These are phyloP conservation scores for Parastagonospora avenae DNA, from an alignment of 2,329 filamentous ascomycete genomes.

Conservation along the genomic window DNA sequence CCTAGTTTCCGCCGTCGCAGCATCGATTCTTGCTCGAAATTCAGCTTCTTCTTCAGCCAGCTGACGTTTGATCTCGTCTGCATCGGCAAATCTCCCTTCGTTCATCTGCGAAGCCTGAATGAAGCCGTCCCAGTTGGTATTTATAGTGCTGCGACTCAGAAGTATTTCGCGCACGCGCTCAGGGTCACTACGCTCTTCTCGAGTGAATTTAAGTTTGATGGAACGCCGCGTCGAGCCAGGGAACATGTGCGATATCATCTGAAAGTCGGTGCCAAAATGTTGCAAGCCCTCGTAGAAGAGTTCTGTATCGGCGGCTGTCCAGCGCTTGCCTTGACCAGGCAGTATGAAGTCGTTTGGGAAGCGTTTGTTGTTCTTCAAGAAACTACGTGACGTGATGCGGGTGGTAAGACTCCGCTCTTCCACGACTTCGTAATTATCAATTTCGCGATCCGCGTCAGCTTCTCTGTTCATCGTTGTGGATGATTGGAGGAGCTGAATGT, in stretches of 20 bases:
- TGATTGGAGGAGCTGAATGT: conserved; percentile 72
- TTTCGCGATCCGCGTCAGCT: conserved; percentile 62
- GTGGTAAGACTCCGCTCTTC: conserved; percentile 81
- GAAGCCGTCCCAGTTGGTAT: conserved; percentile 46
- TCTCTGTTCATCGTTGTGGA: conserved; percentile 73
- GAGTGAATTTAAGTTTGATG: conserved; percentile 82
- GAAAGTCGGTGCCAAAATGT: conserved; percentile 83
- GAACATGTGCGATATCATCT: conserved; percentile 79
- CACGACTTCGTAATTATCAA: conserved; percentile 63
- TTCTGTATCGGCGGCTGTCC: conserved; percentile 73
- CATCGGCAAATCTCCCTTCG: conserved; percentile 45
- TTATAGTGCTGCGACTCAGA: conserved; percentile 47
- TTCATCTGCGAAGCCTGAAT: conserved; percentile 38
- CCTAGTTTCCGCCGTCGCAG: conserved; percentile 38
- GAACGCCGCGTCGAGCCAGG: conserved; percentile 71
- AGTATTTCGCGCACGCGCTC: conserved; percentile 68
- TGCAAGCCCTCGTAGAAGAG: conserved; percentile 75
- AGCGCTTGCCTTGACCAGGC: conserved; percentile 56
- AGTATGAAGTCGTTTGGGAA: conserved; percentile 53
- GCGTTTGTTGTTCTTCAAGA: conserved; percentile 64
- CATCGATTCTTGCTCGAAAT: conserved; percentile 44
- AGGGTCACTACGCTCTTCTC: conserved; percentile 73
- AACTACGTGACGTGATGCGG: conserved; percentile 71
- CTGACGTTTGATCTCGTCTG: conserved; percentile 40
- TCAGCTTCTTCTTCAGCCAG: conserved; percentile 29